These are phyloP conservation scores for Calonectria multiphialidica DNA, from an alignment of 2,329 filamentous ascomycete genomes.

Conservation along the genomic window DNA sequence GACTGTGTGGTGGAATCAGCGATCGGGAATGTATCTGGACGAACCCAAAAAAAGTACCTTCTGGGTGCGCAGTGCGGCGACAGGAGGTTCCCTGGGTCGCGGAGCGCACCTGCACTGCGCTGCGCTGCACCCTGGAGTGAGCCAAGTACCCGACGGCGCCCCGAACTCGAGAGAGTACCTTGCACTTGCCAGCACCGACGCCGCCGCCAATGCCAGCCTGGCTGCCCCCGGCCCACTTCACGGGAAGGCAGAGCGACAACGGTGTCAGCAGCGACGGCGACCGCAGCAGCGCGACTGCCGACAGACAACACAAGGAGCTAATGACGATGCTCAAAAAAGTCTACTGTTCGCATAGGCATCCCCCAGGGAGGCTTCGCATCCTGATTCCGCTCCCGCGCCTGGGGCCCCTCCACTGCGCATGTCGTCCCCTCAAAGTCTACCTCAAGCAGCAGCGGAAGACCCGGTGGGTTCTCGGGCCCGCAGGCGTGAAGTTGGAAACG, in stretches of 20 bases:
- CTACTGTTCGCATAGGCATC: background rate
- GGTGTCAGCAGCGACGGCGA: conserved; percentile 10
- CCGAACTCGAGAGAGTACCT: conserved; percentile 14
- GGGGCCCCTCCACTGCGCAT: background rate
- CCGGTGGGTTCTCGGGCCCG: conserved; percentile 45
- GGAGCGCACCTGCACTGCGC: conserved; percentile 20
- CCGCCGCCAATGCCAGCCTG: conserved; percentile 20
- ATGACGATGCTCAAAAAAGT: background rate
- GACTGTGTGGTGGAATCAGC: background rate
- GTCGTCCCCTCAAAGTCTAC: background rate
- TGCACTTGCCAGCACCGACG: conserved; percentile 18
- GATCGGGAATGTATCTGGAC: background rate
- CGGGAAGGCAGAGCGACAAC: conserved; percentile 22
- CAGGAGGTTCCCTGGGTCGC: conserved; percentile 40
- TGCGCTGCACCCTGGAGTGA: conserved; percentile 30
- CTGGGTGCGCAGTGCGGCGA: conserved; percentile 24
- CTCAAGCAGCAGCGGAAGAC: conserved; percentile 29
- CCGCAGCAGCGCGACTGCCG: background rate
- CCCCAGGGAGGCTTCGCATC: background rate
- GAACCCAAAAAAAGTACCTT: background rate
- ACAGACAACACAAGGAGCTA: background rate
- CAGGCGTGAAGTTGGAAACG: conserved; percentile 24
- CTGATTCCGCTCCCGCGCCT: background rate
- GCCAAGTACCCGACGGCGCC: conserved; percentile 35
- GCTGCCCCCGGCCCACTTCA: conserved; percentile 21